Evolutionary conservation across 768 basidiomycete species (phyloP), one percentile per base, ranked within the genome.

Genomic region (Mycena pura): DNA sequence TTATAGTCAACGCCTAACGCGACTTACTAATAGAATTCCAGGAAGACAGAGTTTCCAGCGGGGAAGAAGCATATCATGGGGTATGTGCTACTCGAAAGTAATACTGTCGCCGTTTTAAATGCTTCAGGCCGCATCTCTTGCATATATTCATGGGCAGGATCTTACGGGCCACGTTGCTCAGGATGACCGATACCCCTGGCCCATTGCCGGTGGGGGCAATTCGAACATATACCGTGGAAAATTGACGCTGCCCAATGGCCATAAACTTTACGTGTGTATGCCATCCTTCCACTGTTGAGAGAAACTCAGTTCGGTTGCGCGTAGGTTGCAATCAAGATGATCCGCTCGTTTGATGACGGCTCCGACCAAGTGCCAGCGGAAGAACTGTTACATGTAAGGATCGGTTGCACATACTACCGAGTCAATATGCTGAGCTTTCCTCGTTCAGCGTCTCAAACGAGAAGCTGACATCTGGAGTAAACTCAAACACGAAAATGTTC

Each of bases 141-240:
- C 57, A 29, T n/a, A 40, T 21, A 36, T 49, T 38, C 15, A 34
- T 49, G 28, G 29, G 29, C 57, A 36, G 36, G 46, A 58, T 58
- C 47, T 58, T 25, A 31, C 34, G n/a, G 57, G 57, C 6, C 21
- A 19, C 21, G 31, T 58, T 22, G n/a, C 32, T 29, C 57, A 58
- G n/a, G 46, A 46, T 25, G 47, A 44, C 29, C 58, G 28, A 25
- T n/a, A 51, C 24, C 59, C 3, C 21, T 52, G 53, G 39, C 53
- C 55, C 21, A 34, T 61, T 46, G 59, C 59, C 6, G 36, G 43
- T 31, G 59, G 59, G 22, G 59, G 59, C 19, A 54, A 54, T 40
- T 50, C 51, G 21, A 34, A 61, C 43, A 54, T 61, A 38, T 61
- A 46, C 36, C 51, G 59, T 31, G 59, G 59, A 28, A 61, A 61